Base-by-base conservation (phyloP, 257 asterid species). In the Solanum dulcamara region DNA sequence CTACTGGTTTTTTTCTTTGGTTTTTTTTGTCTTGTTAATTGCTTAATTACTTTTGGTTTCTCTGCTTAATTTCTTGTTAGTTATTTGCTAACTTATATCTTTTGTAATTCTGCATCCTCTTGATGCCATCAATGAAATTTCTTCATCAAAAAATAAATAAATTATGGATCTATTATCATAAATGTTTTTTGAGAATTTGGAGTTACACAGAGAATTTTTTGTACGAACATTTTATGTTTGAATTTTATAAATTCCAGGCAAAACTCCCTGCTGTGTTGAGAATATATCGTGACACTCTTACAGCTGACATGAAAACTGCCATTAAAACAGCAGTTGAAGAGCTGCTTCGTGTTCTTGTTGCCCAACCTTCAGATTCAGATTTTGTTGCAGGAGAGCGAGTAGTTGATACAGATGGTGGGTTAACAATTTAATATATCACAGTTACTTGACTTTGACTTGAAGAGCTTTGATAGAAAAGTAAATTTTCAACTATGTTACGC, bases 251-350 rank as follows among this genome's bases (percentile, higher is more conserved):
- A 83, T 89, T 92, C 86, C 93, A 95, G 99, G 98, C 98, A 82
- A 97, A 94, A 88, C 91, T 97, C 82, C 99, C 99, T 37, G 92
- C 97, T 86, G 98, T 95, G 82, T 91, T 97, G 95, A 93, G 98
- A 93, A 88, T 94, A 88, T 97, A 97, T 86, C 93, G 96, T 46
- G 99, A 97, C 82, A 91, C 98, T 66, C 95, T 97, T 82, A 93
- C 97, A 53, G 93, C 98, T 86, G 98, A 97, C 86, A 89, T 97
- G 93, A 97, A 94, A 90, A 91, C 91, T 75, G 93, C 98, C 85
- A 93, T 95, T 89, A 97, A 95, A 91, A 88, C 89, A 62, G 92
- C 97, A 55, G 97, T 97, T 88, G 87, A 92, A 85, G 96, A 91
- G 90, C 90, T 93, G 97, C 98, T 90, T 86, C 92, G 89, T 2